Base-by-base conservation (phyloP, 768 basidiomycete genomes). In the Auriscalpium microsporum region DNA sequence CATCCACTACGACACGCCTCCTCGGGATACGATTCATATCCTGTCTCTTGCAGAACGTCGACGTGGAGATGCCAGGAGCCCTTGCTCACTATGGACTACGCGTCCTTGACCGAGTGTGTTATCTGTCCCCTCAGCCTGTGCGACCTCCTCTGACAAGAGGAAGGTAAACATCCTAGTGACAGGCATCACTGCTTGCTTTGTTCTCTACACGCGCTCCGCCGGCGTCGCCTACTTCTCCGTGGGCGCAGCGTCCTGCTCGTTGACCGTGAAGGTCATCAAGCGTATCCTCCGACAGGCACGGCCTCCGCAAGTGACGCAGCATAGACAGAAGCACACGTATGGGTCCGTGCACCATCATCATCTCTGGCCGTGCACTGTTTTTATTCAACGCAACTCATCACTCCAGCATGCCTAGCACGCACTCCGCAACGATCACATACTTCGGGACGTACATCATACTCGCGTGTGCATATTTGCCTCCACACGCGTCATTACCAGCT, bases 361-460 rank as follows among this genome's bases (percentile, higher is more conserved):
- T 40, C 45, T 28, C 28, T 28, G 28, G 38, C 5, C 23, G n/a
- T 6, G 17, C 17, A 33, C 17, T 10, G 1, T 9, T 14, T 14
- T 10, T n/a, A 13, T 46, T 21, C 48, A 17, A 34, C 55, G 46
- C n/a, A 42, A 28, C 8, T 9, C 47, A 8, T 28, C 8, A 21
- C 13, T 56, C 48, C 64, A 90, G 89, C 11, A 90, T 91, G 89
- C 89, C 89, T 6, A 87, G 85, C 58, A 90, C 89, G 6, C 89
- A 91, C 67, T 84, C 88, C 10, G 82, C 86, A 10, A 72, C 75
- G 6, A 86, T 87, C 61, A 74, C 76, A 2, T 90, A 76, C 69
- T 85, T 78, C 63, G 82, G 80, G 9, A 73, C 76, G 2, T 90
- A 81, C 63, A 76, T 82, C 23, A 59, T 76, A 11, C 71, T 89